Evolutionary conservation across 805 yeast species (phyloP).

Genomic region (Metschnikowia noctiluminum): DNA sequence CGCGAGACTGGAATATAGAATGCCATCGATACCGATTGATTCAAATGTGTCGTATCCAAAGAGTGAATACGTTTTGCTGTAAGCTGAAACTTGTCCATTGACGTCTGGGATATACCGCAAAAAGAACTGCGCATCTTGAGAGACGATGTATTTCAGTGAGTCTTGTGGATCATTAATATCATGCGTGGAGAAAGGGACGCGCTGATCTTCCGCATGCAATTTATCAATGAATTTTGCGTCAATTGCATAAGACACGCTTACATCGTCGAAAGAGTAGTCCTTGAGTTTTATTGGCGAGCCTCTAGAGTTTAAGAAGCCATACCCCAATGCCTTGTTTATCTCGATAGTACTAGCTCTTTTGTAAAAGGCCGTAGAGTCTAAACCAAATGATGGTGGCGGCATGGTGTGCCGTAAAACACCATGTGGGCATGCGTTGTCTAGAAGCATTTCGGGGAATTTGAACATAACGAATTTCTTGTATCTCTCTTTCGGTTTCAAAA

Average conservation of each 20-base stretch:
- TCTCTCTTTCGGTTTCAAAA: conserved; percentile 45
- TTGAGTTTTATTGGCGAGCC: conserved; percentile 54
- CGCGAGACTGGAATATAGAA: conserved; percentile 24
- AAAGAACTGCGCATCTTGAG: conserved; percentile 34
- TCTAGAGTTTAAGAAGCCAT: conserved; percentile 46
- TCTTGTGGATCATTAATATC: conserved; percentile 38
- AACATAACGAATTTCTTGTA: conserved; percentile 60
- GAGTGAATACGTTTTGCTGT: conserved; percentile 23
- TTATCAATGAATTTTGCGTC: conserved; percentile 56
- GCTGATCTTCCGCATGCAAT: conserved; percentile 28
- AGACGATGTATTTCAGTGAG: conserved; percentile 32
- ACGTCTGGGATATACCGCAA: conserved; percentile 40
- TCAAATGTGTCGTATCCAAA: conserved; percentile 27
- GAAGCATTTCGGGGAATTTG: conserved; percentile 50
- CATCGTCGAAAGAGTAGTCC: conserved; percentile 43
- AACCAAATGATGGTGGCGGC: conserved; percentile 44
- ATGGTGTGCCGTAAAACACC: conserved; percentile 34
- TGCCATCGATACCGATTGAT: conserved; percentile 35
- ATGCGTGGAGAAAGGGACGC: conserved; percentile 27
- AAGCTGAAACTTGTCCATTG: conserved; percentile 25
- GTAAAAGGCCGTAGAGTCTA: conserved; percentile 36
- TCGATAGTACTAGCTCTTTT: conserved; percentile 33
- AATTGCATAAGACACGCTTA: conserved; percentile 49
- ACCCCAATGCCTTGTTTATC: conserved; percentile 46
- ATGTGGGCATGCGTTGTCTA: conserved; percentile 53